phyloP scores from a whole-genome alignment of 192 early-diverging fungal genomes.

The Umbelopsis sp. region DNA sequence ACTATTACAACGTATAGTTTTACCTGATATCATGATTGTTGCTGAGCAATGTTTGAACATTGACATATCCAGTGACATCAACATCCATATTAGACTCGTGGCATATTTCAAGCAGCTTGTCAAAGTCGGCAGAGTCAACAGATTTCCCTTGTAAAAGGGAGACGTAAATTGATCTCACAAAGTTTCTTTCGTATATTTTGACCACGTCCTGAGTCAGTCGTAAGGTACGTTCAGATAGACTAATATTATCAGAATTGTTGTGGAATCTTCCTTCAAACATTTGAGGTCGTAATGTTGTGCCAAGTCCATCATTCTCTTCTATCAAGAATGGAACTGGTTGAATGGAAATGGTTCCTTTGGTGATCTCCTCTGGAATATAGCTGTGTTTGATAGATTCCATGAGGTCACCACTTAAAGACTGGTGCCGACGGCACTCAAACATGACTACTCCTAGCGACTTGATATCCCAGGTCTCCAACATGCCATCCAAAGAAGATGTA shows the following conservation, averaged over 20 bases:
- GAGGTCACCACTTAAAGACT: slow-evolving; percentile 18
- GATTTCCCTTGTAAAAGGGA: slow-evolving; percentile 50
- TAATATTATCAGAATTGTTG: not conserved
- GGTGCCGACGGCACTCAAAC: slow-evolving; percentile 50
- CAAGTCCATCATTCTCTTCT: slow-evolving; percentile 27
- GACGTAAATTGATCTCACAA: slow-evolving; percentile 54
- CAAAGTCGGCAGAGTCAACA: slow-evolving; percentile 47
- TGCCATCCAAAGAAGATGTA: not conserved
- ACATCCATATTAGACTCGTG: slow-evolving; percentile 52
- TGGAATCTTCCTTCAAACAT: slow-evolving; percentile 27
- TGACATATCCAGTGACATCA: slow-evolving; percentile 58
- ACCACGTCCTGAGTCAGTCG: slow-evolving; percentile 42
- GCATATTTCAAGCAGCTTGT: slow-evolving; percentile 50
- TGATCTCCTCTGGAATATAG: not conserved
- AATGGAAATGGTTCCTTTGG: not conserved
- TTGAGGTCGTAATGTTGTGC: slow-evolving; percentile 25
- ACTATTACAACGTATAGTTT: no score
- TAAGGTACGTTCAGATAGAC: slow-evolving; percentile 29
- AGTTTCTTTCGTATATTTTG: slow-evolving; percentile 53
- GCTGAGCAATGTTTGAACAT: slow-evolving; percentile 44
- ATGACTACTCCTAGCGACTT: slow-evolving; percentile 40
- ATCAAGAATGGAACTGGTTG: slow-evolving; percentile 11
- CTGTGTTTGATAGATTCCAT: slow-evolving; percentile 10
- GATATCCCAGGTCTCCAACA: slow-evolving; percentile 29
- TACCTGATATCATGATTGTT: slow-evolving; percentile 36